Conservation (phyloP, 768 basidiomycete species). For the Pleurotus tuoliensis region DNA sequence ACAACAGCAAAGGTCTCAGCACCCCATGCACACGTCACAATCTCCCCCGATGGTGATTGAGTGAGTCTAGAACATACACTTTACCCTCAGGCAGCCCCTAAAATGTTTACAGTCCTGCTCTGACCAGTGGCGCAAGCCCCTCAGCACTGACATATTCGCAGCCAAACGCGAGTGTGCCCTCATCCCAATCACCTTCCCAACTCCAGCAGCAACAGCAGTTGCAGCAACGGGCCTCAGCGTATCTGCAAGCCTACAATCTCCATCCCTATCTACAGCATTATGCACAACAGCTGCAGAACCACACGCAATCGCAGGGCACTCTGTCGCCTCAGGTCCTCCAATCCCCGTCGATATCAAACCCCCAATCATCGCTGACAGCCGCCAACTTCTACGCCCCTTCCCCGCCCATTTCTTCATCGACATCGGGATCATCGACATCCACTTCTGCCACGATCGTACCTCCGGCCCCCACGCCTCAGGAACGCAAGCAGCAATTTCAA, state of each 20-base stretch:
- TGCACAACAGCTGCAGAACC: conserved; percentile 30
- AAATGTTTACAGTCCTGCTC: conserved; percentile 45
- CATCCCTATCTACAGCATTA: conserved; percentile 27
- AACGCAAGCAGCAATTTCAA: conserved; percentile 52
- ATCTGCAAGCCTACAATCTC: conserved; percentile 10
- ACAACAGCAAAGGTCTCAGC: conserved; percentile 19
- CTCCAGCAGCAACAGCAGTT: conserved; percentile 27
- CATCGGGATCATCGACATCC: conserved; percentile 8
- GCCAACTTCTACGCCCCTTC: conserved; percentile 26
- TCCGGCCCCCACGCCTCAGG: conserved; percentile 40
- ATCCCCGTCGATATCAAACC: conserved; percentile 40
- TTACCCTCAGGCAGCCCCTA: conserved; percentile 9
- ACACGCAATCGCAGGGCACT: conserved; percentile 49
- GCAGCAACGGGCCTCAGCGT: conserved; percentile 17
- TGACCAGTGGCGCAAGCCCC: conserved; percentile 48
- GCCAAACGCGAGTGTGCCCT: conserved; percentile 11
- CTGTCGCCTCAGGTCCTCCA: conserved; percentile 71
- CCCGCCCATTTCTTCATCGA: neutral
- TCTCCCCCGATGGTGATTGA: conserved; percentile 60
- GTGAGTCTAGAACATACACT: conserved; percentile 37
- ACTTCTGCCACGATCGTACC: conserved; percentile 11
- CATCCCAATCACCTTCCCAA: conserved; percentile 26
- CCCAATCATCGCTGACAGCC: conserved; percentile 31
- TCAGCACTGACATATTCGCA: conserved; percentile 42
- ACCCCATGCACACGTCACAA: conserved; percentile 21